Evolutionary conservation across 2,329 filamentous ascomycete species (phyloP), one percentile per base, ranked within the genome.

Genomic region (Fusarium proliferatum): DNA sequence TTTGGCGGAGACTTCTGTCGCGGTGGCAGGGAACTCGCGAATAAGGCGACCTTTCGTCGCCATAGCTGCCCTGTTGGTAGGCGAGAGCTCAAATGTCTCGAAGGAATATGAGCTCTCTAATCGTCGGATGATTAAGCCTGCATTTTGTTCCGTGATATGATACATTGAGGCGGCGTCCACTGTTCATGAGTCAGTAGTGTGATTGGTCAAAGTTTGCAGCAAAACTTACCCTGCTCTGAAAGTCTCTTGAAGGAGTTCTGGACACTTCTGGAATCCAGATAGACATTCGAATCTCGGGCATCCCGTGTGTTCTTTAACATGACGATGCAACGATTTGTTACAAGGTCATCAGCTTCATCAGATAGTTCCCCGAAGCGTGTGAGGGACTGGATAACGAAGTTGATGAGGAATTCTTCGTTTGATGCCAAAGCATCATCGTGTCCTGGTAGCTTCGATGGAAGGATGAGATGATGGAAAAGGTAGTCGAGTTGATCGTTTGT

Each of bases 271-370:
- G 10, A 15, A 19, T 56, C 36, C 5, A 56, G 15, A 23, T 10
- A 17, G 1, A 38, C 15, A 3, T n/a, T 41, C 3, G 16, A 42
- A n/a, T 39, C 38, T 42, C 52, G 21, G 17, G 26, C 26, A 42
- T 42, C 52, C 3, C 21, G 38, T 3, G n/a, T 56, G 4, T 33
- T 56, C 11, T 23, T 21, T 8, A 56, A 1, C 21, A 30, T 23
- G 2, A 10, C 3, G 10, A 56, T 41, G 2, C 38, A 56, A 7
- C 9, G 26, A 23, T n/a, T 42, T 1, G 9, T 13, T 2, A 33
- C 16, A 7, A 6, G 3, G 1, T 42, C 13, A 6, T 42, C 52
- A n/a, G 23, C 5, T 13, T 19, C 3, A 5, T 2, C 4, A 1
- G 38, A 33, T 21, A 19, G 10, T 17, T 15, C 8, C 21, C 10